A percentile compares a stretch with the other conserved stretches of the same genome.
Evolutionary conservation across 1,139 yeast species (phyloP).

Genomic region (Yamadazyma membranifaciens): DNA sequence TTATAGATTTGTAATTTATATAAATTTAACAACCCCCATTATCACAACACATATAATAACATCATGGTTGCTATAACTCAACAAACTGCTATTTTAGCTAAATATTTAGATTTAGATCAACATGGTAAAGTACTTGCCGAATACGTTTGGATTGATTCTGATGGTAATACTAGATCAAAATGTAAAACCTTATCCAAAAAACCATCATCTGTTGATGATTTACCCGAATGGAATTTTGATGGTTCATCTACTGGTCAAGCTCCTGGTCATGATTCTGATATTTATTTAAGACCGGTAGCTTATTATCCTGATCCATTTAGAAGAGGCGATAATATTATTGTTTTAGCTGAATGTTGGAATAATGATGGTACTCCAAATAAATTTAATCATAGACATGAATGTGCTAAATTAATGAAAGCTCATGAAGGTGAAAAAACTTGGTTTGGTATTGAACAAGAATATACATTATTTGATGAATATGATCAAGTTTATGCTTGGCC

Average conservation of each 20-base stretch:
- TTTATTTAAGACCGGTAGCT: slow-evolving; percentile 91
- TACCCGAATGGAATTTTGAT: slow-evolving; percentile 99
- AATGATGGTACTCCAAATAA: slow-evolving; percentile 99
- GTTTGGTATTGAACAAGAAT: slow-evolving; percentile 99
- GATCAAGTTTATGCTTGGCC: slow-evolving; percentile 98
- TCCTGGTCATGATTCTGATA: slow-evolving; percentile 96
- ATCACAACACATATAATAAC: not conserved
- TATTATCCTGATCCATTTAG: slow-evolving; percentile 96
- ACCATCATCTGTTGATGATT: slow-evolving; percentile 74
- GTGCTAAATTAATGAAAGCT: slow-evolving; percentile 93
- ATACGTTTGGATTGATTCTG: slow-evolving; percentile 96
- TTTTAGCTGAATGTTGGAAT: slow-evolving; percentile 95
- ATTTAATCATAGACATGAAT: slow-evolving; percentile 96
- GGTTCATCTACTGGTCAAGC: slow-evolving; percentile 99
- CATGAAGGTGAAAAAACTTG: slow-evolving; percentile 84
- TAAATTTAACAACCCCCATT: not conserved
- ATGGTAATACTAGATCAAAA: slow-evolving; percentile 90
- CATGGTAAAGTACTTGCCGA: slow-evolving; percentile 88
- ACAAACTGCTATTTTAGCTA: slow-evolving; percentile 74
- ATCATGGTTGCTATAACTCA: slow-evolving; percentile 51
- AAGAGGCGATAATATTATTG: slow-evolving; percentile 94
- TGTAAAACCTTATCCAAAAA: slow-evolving; percentile 77
- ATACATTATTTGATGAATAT: slow-evolving; percentile 89
- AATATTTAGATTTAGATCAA: slow-evolving; percentile 83
- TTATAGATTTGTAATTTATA: no score